Percentiles rank a stretch among this genome's conserved stretches.
Conservation (phyloP, 768 basidiomycete species). For the Leccinum subgranulosum region DNA sequence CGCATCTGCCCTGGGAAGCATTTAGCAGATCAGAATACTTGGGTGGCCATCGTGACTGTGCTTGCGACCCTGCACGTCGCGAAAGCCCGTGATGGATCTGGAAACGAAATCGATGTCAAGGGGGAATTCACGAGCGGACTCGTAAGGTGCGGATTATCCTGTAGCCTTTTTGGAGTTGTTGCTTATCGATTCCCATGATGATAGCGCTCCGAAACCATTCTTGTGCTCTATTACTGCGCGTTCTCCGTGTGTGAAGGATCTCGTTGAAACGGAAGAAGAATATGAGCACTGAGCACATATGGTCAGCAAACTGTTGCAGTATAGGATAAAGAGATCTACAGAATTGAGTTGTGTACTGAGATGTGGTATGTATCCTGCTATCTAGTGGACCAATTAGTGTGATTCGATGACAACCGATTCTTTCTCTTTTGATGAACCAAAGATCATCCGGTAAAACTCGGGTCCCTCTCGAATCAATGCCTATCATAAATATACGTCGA, state of each 20-base stretch:
- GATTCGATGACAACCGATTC: background rate
- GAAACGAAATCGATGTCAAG: constrained; percentile 28
- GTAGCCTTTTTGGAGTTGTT: background rate
- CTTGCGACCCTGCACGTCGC: constrained; percentile 28
- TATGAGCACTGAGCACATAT: background rate
- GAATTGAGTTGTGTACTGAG: background rate
- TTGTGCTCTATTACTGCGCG: constrained; percentile 18
- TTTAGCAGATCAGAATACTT: constrained; percentile 32
- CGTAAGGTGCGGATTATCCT: constrained; percentile 9
- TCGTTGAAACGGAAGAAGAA: constrained; percentile 10
- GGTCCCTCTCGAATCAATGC: constrained; percentile 77
- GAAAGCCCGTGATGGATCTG: constrained; percentile 28
- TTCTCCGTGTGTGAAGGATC: constrained; percentile 9
- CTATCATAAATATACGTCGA: constrained; percentile 33
- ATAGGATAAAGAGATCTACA: background rate
- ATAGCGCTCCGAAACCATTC: constrained; percentile 24
- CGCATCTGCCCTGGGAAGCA: constrained; percentile 34
- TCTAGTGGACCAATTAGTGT: constrained; percentile 1
- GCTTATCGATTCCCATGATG: background rate
- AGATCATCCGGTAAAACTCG: constrained; percentile 61
- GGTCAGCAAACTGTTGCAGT: background rate
- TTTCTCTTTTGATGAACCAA: constrained; percentile 19
- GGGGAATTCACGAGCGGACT: constrained; percentile 23
- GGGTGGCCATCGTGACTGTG: constrained; percentile 30
- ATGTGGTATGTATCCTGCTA: background rate